These are phyloP conservation scores for Pseudopithomyces maydicus DNA, from an alignment of 2,329 filamentous ascomycete species.

Conservation along the genomic window DNA sequence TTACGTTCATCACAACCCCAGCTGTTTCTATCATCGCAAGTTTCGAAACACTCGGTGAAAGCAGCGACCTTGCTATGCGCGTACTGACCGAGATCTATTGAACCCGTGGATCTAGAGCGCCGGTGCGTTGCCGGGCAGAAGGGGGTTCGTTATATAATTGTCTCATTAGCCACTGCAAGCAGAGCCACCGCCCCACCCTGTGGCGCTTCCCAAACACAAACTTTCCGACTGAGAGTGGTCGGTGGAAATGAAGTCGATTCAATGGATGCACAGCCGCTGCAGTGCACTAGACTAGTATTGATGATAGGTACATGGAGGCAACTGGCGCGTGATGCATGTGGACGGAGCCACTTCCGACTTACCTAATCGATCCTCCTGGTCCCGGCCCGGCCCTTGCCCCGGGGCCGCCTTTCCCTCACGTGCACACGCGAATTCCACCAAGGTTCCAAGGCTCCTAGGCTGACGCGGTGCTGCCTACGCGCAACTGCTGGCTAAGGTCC, in stretches of 20 bases:
- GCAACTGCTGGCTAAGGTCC: neutral
- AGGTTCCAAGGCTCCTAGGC: neutral
- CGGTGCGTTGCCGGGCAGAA: too few species aligned
- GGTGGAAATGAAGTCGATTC: slow-evolving; percentile 1
- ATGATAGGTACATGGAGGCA: neutral
- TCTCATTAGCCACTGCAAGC: neutral
- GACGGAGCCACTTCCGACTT: neutral
- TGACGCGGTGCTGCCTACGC: slow-evolving; percentile 16
- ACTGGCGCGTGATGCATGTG: neutral
- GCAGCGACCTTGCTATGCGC: too few species aligned
- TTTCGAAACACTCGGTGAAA: neutral
- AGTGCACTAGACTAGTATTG: neutral
- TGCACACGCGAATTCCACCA: slow-evolving; percentile 6
- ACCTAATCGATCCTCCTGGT: neutral
- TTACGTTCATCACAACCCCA: neutral
- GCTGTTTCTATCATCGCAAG: too few species aligned
- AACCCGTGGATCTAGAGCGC: neutral
- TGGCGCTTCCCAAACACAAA: neutral
- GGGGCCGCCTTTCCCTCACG: too few species aligned
- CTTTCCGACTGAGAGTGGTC: neutral
- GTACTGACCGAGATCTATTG: too few species aligned
- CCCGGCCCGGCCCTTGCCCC: too few species aligned
- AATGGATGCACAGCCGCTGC: neutral
- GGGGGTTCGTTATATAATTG: neutral
- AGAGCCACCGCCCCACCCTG: neutral